Evolutionary conservation across 2,329 filamentous ascomycete species (phyloP).

Genomic region (Coniochaeta sp.): DNA sequence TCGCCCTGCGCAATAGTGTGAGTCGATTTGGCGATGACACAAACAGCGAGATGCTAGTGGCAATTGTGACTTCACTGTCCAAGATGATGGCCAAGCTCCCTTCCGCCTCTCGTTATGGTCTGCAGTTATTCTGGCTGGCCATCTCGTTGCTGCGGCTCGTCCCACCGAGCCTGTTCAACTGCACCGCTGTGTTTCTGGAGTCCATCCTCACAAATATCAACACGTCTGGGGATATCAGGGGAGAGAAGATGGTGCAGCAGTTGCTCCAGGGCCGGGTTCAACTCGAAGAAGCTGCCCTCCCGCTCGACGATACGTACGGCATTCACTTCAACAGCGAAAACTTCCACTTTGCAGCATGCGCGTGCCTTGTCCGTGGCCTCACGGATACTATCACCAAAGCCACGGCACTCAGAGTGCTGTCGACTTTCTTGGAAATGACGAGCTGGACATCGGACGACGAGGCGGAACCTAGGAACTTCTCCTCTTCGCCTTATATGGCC

Average conservation of each 20-base stretch:
- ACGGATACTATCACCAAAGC: conserved; percentile 54
- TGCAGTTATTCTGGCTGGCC: conserved; percentile 65
- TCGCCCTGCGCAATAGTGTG: conserved; percentile 59
- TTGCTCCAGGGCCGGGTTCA: conserved; percentile 54
- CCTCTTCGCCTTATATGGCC: conserved; percentile 50
- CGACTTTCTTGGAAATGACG: conserved; percentile 52
- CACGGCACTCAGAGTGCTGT: conserved; percentile 52
- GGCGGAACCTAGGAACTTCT: conserved; percentile 21
- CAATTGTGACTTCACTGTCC: conserved; percentile 59
- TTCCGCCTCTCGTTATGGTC: conserved; percentile 58
- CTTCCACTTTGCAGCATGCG: conserved; percentile 62
- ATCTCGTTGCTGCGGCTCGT: conserved; percentile 60
- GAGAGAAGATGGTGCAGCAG: conserved; percentile 50
- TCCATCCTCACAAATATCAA: conserved; percentile 59
- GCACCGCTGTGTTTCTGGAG: conserved; percentile 57
- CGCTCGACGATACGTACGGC: conserved; percentile 58
- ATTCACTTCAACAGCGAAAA: conserved; percentile 57
- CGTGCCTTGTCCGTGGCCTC: conserved; percentile 56
- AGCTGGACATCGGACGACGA: conserved; percentile 27
- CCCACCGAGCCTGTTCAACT: conserved; percentile 57
- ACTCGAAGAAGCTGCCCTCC: conserved; percentile 54
- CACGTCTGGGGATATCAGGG: conserved; percentile 51
- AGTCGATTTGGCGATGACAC: conserved; percentile 57
- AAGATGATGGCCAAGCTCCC: conserved; percentile 67
- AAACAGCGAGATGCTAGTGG: conserved; percentile 61